phyloP scores from a whole-genome alignment of 1,139 yeast genomes.

The Taphrina communis region DNA sequence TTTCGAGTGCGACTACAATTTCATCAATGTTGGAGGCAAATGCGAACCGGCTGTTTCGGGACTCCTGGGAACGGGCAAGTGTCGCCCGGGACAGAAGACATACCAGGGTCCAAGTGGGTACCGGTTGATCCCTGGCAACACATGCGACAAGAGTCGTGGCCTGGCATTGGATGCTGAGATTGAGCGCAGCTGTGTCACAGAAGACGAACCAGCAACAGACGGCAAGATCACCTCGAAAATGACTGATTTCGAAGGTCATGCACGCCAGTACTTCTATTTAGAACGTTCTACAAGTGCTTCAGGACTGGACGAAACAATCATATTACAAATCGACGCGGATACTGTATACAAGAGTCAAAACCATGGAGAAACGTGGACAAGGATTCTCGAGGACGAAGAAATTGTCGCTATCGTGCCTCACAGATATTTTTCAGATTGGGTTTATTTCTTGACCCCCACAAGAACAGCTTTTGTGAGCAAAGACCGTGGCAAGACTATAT shows the following conservation, averaged over 20 bases:
- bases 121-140: conserved; percentile 59
- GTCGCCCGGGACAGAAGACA: conserved; percentile 51
- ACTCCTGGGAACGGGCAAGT: conserved; percentile 43
- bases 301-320: conserved; percentile 69
- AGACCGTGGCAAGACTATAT: conserved; percentile 66
- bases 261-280: conserved; percentile 66
- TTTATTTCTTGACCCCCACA: conserved; percentile 64
- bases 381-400: conserved; percentile 58
- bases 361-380: conserved; percentile 71
- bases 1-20: conserved; percentile 63
- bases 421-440: conserved; percentile 65
- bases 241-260: conserved; percentile 54
- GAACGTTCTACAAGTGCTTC: conserved; percentile 53
- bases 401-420: conserved; percentile 66
- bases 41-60: conserved; percentile 62
- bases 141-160: conserved; percentile 53
- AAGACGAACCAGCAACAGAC: conserved; percentile 39
- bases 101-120: conserved; percentile 51
- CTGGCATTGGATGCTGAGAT: conserved; percentile 46
- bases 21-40: conserved; percentile 53
- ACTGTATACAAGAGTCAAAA: conserved; percentile 71
- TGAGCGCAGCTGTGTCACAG: conserved; percentile 45
- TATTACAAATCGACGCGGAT: conserved; percentile 63
- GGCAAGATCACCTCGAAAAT: conserved; percentile 49
- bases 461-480: conserved; percentile 62